Evolutionary conservation across 225 moss, liverwort and hornwort genomes (phyloP).

Genomic region (Physcomitrellopsis africana): DNA sequence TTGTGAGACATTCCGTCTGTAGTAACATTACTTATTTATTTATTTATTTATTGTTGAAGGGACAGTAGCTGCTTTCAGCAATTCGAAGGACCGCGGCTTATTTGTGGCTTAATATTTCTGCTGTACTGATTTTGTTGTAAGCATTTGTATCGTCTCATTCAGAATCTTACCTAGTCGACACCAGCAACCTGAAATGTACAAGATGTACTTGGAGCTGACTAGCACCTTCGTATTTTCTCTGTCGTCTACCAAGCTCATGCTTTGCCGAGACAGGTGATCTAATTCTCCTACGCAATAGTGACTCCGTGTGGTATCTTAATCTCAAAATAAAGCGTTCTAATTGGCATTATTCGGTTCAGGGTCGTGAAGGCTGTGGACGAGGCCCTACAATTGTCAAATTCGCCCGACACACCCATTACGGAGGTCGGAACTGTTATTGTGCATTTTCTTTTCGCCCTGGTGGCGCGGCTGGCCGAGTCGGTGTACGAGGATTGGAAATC

Average conservation of each 20-base stretch:
- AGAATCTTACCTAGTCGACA: constrained; percentile 78
- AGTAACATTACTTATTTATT: not conserved
- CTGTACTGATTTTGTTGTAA: not conserved
- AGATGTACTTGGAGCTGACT: constrained; percentile 68
- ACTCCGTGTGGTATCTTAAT: not conserved
- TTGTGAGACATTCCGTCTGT: not conserved
- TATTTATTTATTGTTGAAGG: too few relatives aligned
- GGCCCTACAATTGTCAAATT: constrained; percentile 78
- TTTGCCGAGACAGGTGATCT: constrained; percentile 75
- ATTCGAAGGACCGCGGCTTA: too few relatives aligned
- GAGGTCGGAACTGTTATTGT: constrained; percentile 85
- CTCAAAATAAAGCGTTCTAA: not conserved
- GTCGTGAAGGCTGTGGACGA: constrained; percentile 84
- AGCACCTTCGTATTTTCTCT: constrained; percentile 68
- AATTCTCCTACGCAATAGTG: not conserved
- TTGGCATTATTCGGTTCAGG: constrained; percentile 46
- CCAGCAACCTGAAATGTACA: constrained; percentile 88
- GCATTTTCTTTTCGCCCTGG: constrained; percentile 75
- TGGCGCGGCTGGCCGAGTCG: constrained; percentile 79
- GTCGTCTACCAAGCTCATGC: constrained; percentile 54
- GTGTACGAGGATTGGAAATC: constrained; percentile 92
- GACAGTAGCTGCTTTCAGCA: too few relatives aligned
- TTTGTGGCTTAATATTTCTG: not conserved
- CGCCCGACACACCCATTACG: constrained; percentile 61
- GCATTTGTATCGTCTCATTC: constrained; percentile 24